Evolutionary conservation across 2,329 filamentous ascomycete species (phyloP).

Genomic region (Fusarium vanettenii): DNA sequence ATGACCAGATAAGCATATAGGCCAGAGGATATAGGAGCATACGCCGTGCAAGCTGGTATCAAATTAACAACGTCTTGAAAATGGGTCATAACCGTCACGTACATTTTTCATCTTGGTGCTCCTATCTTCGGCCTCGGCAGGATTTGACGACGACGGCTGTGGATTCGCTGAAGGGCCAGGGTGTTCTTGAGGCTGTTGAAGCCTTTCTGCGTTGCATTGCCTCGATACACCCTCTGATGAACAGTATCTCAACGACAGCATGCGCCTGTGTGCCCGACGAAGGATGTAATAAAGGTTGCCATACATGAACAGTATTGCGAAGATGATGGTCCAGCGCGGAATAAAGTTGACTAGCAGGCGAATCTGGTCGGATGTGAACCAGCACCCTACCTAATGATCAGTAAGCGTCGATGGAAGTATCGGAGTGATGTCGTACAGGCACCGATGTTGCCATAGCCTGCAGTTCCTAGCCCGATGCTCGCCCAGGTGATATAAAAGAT

Average conservation of each 20-base stretch:
- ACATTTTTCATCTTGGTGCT: constrained; percentile 2
- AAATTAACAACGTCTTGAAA: neutral
- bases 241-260: neutral
- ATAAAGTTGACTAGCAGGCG: constrained; percentile 10
- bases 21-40: constrained; percentile 19
- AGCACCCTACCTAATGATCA: constrained; percentile 5
- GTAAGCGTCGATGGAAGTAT: neutral
- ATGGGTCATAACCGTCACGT: neutral
- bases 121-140: neutral
- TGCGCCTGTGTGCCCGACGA: neutral
- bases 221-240: neutral
- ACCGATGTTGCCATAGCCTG: constrained; percentile 12
- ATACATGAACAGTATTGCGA: constrained; percentile 11
- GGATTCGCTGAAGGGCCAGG: neutral
- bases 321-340: constrained; percentile 12
- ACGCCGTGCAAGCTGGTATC: neutral
- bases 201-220: neutral
- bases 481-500: constrained; percentile 3
- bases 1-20: constrained; percentile 16
- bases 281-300: neutral
- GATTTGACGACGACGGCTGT: neutral
- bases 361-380: constrained; percentile 16
- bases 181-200: neutral
- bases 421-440: neutral
- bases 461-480: constrained; percentile 1